A percentile compares a stretch with the other conserved stretches of the same genome.
These are phyloP conservation scores for Escallonia herrerae DNA, from an alignment of 129 eudicot species.

Conservation along the genomic window DNA sequence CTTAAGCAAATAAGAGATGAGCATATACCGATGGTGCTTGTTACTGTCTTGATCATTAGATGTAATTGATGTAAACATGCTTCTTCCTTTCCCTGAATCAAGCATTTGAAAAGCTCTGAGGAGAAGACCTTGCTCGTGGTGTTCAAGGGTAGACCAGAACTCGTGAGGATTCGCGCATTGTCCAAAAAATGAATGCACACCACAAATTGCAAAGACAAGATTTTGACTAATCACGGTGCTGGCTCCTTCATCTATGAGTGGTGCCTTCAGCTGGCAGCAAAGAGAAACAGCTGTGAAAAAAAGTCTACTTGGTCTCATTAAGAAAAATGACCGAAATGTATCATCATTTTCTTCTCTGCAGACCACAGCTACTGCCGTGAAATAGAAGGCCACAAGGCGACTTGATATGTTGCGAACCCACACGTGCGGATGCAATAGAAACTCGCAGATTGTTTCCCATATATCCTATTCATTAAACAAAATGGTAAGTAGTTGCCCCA, in stretches of 20 bases:
- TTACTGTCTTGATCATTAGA: constrained; percentile 14
- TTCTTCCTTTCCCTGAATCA: constrained; percentile 60
- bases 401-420: constrained; percentile 74
- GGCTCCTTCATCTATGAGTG: constrained; percentile 38
- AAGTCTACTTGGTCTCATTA: constrained; percentile 56
- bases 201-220: constrained; percentile 38
- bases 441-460: constrained; percentile 53
- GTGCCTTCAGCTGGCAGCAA: constrained; percentile 56
- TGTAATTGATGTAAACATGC: constrained; percentile 38
- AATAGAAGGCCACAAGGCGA: constrained; percentile 55
- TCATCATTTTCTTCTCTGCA: constrained; percentile 14
- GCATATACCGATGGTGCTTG: constrained; percentile 25
- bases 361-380: constrained; percentile 17
- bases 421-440: constrained; percentile 69
- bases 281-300: constrained; percentile 54
- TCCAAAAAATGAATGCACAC: constrained; percentile 37
- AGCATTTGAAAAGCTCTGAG: constrained; percentile 65
- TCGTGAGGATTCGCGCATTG: constrained; percentile 9
- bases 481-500: neutral
- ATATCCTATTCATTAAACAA: constrained; percentile 38
- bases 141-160: constrained; percentile 56
- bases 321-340: constrained; percentile 23
- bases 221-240: constrained; percentile 24
- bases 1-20: constrained; percentile 58
- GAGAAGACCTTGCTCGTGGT: constrained; percentile 41